A percentile compares a stretch with the other conserved stretches of the same genome.
Evolutionary conservation across 495 filamentous ascomycete genomes (phyloP).

Genomic region (Chlorociboria aeruginascens): DNA sequence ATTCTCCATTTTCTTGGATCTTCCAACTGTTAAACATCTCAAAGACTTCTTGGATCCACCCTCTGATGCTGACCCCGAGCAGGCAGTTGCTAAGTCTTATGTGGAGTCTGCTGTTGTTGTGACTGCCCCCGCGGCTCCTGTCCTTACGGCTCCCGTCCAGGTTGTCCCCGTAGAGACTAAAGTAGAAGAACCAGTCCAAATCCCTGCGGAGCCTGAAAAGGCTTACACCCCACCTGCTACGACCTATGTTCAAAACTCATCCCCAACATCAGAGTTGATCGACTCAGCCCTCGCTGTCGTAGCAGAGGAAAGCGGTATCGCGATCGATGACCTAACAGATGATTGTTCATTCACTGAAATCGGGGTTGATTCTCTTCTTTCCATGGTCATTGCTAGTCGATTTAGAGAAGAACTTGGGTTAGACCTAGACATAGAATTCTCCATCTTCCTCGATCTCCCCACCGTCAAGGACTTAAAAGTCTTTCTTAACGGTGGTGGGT

Average conservation of each 20-base stretch:
- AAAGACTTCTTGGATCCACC: background rate
- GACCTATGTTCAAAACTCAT: background rate
- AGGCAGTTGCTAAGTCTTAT: no score
- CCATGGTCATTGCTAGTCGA: constrained; percentile 37
- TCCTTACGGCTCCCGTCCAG: no score
- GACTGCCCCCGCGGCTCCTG: no score
- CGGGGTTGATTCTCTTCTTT: constrained; percentile 49
- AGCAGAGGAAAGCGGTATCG: constrained; percentile 51
- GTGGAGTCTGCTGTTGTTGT: no score
- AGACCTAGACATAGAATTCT: constrained; percentile 31
- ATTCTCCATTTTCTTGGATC: constrained; percentile 43
- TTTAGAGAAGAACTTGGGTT: constrained; percentile 33
- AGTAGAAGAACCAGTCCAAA: constrained; percentile 27
- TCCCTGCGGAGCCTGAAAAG: constrained; percentile 2
- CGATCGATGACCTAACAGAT: constrained; percentile 43
- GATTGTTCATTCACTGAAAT: constrained; percentile 40
- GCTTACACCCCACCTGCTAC: background rate
- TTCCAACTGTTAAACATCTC: constrained; percentile 30
- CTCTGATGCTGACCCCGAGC: no score
- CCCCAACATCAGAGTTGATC: background rate
- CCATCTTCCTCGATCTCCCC: constrained; percentile 42
- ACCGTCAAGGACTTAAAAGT: constrained; percentile 27
- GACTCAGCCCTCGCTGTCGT: constrained; percentile 44
- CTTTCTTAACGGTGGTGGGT: background rate
- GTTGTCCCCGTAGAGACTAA: no score